Evolutionary conservation across 345 rosid genomes (phyloP), one percentile per base, ranked within the genome.

Genomic region (Lumnitzera racemosa): DNA sequence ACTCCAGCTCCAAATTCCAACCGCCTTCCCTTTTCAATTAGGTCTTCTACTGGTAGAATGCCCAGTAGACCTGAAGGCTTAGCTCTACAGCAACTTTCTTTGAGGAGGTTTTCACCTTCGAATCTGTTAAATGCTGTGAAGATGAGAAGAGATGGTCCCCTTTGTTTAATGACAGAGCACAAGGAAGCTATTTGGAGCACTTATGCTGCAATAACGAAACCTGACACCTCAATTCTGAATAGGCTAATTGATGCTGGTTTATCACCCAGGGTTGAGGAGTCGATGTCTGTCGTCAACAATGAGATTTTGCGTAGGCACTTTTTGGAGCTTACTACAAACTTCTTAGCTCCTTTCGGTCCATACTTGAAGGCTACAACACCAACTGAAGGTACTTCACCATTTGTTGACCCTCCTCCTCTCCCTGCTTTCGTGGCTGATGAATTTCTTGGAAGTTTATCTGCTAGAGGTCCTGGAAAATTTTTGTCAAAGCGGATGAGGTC

Each of bases 231-330:
- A 46, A 81, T 94, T 58, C 74, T 94, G 82, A 94, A 90, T 70
- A 84, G 97, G 68, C 96, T 94, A 52, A 71, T 94, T 68, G 99
- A 94, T 73, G 97, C 95, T 46, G 99, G 99, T 63, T 57, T 84
- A 79, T 90, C 96, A 4, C 97, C 97, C 0, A 83, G 96, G 78
- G 89, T 90, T 59, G 99, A 94, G 85, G 97, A 90, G 70, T 88
- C 99, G 15, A 94, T 94, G 99, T 90, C 99, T 2, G 90, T 94
- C 31, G 99, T 94, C 65, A 94, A 94, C 70, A 94, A 94, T 63
- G 97, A 94, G 78, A 90, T 94, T 69, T 69, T 94, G 61, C 84
- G 96, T 20, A 79, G 99, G 63, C 99, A 94, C 78, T 94, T 94
- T 81, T 77, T 90, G 84, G 99, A 90, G 76, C 95, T 94, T 20